Percentiles rank a stretch among this genome's conserved stretches.
Evolutionary conservation across 2,329 filamentous ascomycete species (phyloP).

Genomic region (Xylaria sp.): DNA sequence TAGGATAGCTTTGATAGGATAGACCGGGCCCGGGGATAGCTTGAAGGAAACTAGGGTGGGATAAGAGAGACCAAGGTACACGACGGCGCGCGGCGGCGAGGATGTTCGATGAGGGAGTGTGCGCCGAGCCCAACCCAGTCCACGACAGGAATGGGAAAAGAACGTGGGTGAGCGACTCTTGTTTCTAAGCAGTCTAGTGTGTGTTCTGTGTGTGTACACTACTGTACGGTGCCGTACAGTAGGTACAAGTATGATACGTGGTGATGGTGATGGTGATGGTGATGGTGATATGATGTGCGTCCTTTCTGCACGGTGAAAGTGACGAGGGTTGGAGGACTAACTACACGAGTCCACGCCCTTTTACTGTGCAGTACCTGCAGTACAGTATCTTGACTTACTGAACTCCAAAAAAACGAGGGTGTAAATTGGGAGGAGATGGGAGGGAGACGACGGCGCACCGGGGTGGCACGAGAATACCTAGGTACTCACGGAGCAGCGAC

Average conservation of each 20-base stretch:
- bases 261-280: not conserved
- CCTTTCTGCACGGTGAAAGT: not conserved
- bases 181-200: not conserved
- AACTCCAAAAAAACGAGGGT: not conserved
- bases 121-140: constrained; percentile 26
- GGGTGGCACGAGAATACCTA: not conserved
- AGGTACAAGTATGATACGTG: not conserved
- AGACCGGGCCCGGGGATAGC: constrained; percentile 27
- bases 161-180: not conserved
- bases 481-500: not conserved
- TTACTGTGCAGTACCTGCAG: no score
- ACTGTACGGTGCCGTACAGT: no score
- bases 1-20: not conserved
- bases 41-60: no score
- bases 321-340: not conserved
- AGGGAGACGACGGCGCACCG: not conserved
- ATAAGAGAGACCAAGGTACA: not conserved
- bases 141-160: not conserved
- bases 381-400: no score
- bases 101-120: constrained; percentile 29
- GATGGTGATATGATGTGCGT: not conserved
- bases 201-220: not conserved
- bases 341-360: no score
- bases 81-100: constrained; percentile 20
- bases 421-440: not conserved